These are phyloP conservation scores for Arctium minus DNA, from an alignment of 129 eudicot species.

Conservation along the genomic window DNA sequence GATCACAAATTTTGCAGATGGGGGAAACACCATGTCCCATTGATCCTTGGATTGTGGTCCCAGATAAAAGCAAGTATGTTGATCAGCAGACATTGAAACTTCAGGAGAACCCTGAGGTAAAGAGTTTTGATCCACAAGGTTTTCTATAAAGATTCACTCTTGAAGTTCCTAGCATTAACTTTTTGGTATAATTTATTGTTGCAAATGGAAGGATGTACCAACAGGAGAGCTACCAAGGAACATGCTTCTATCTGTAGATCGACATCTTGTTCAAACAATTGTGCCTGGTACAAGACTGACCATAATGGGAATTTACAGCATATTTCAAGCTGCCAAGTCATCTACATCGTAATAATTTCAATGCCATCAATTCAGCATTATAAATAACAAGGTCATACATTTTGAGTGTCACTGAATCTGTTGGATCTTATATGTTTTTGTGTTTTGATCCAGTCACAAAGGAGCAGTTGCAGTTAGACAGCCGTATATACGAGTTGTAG, in stretches of 20 bases:
- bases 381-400: not conserved
- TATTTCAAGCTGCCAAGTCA: constrained; percentile 91
- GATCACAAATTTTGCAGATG: constrained; percentile 28
- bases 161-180: not conserved
- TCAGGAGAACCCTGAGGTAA: constrained; percentile 97
- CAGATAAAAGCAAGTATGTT: constrained; percentile 98
- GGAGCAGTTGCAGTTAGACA: constrained; percentile 99
- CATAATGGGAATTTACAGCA: constrained; percentile 93
- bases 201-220: constrained; percentile 77
- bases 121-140: not conserved
- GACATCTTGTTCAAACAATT: constrained; percentile 97
- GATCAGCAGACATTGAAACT: constrained; percentile 96
- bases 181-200: not conserved
- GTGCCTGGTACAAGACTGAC: constrained; percentile 97
- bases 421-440: constrained; percentile 4
- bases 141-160: not conserved
- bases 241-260: constrained; percentile 87
- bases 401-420: not conserved
- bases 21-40: constrained; percentile 91
- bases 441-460: constrained; percentile 54
- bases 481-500: constrained; percentile 94
- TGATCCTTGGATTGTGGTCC: constrained; percentile 97
- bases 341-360: constrained; percentile 53
- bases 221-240: constrained; percentile 98
- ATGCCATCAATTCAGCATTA: not conserved